Conservation (phyloP, 345 rosid species). For the Pelargonium nanum region DNA sequence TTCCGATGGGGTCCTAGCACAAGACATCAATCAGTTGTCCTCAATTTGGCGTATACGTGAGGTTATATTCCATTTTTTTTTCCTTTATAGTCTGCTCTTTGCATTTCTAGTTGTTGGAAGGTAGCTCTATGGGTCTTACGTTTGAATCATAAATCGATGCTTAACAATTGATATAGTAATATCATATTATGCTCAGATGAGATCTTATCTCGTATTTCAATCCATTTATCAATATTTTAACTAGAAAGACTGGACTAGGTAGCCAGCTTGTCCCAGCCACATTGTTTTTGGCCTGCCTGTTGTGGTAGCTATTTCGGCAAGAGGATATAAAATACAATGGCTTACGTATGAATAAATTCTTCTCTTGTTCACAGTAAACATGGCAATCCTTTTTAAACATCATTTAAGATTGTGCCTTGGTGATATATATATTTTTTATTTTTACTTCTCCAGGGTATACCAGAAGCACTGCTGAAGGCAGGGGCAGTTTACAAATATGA, state of each 20-base stretch:
- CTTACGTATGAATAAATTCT: neutral
- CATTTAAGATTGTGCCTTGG: neutral
- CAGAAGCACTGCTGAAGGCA: slow-evolving; percentile 79
- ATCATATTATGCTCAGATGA: no score
- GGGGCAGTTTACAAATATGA: slow-evolving; percentile 92
- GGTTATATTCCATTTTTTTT: slow-evolving; percentile 31
- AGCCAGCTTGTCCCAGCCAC: neutral
- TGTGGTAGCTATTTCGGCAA: neutral
- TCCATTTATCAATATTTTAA: no score
- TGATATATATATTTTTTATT: neutral
- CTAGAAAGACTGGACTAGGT: no score
- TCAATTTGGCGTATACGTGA: slow-evolving; percentile 91
- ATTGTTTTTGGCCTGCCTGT: neutral
- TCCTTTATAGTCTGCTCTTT: neutral
- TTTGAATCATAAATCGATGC: no score
- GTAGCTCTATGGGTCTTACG: neutral
- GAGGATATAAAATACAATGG: neutral
- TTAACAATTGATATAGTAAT: no score
- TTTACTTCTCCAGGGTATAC: slow-evolving; percentile 45
- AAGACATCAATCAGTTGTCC: slow-evolving; percentile 81
- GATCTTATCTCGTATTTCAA: neutral
- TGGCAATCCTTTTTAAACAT: neutral
- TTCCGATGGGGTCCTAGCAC: slow-evolving; percentile 89
- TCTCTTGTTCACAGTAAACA: neutral
- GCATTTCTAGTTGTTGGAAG: neutral